Base-by-base conservation (phyloP, 345 rosid species). In the Rubroshorea leprosula region DNA sequence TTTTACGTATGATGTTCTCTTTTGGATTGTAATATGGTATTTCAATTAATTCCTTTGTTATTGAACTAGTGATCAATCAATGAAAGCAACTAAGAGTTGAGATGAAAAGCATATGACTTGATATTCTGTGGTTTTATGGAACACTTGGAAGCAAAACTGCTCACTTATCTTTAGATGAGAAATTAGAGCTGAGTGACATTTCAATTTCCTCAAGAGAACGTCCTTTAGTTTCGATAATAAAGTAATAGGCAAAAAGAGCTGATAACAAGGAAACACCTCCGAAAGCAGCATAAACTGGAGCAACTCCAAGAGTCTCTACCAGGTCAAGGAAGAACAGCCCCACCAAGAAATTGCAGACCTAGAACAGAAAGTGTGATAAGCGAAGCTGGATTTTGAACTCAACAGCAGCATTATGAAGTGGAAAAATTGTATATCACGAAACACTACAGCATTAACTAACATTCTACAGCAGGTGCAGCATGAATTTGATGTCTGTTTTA, bases 181-280 rank as follows among this genome's bases (percentile, higher is more conserved):
- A 16, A 17, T 62, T 72, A 57, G 77, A 69, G 63, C 73, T 80
- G 4, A 83, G 61, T 23, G 89, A 85, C 74, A 78, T 60, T 70
- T 89, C 94, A 41, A 85, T 89, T 72, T 85, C 94, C 64, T 85
- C 87, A 0, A 89, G 85, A 23, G 96, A 78, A 16, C 89, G 79
- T 16, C 94, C 89, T 69, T 83, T 85, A 14, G 87, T 83, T 78
- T 89, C 94, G 20, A 89, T 79, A 24, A 70, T 62, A 61, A 66
- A 85, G 64, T 61, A 71, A 60, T 78, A 50, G 1, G 88, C 74
- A 59, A 81, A 81, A 26, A 76, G 25, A 1, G 93, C 96, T 44
- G 90, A 80, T 58, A 83, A 58, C 61, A 85, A 62, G 44, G 88
- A 85, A 39, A 83, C 75, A 4, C 74, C 51, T 27, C 92, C 90